These are phyloP conservation scores for Sporothrix pallida DNA, from an alignment of 2,329 filamentous ascomycete genomes.

Conservation along the genomic window DNA sequence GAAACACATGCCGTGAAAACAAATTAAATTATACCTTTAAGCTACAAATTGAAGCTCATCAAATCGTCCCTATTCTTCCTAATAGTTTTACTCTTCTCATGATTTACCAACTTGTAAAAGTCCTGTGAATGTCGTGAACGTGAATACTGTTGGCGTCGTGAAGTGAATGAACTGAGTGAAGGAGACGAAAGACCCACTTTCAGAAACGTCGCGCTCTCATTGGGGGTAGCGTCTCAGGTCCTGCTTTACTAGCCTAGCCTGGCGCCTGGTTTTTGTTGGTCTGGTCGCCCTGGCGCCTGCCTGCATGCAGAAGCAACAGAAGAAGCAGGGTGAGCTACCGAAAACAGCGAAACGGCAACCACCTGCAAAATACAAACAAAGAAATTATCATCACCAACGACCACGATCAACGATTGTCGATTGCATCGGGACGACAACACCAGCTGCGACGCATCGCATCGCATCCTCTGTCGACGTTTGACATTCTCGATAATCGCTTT, in stretches of 20 bases:
- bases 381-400: slow-evolving; percentile 12
- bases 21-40: not conserved
- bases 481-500: too few relatives aligned
- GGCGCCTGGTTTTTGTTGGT: too few relatives aligned
- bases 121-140: too few relatives aligned
- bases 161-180: not conserved
- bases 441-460: not conserved
- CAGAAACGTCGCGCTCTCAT: slow-evolving; percentile 31
- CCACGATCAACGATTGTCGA: not conserved
- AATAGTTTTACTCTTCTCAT: too few relatives aligned
- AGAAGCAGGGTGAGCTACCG: slow-evolving; percentile 29
- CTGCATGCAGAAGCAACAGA: not conserved
- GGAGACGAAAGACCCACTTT: not conserved
- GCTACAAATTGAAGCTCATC: too few relatives aligned
- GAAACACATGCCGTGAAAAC: not conserved
- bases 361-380: slow-evolving; percentile 35
- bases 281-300: slow-evolving; percentile 13
- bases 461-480: not conserved
- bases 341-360: slow-evolving; percentile 33
- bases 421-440: too few relatives aligned
- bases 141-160: not conserved
- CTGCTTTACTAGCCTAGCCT: slow-evolving; percentile 17
- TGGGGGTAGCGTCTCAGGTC: slow-evolving; percentile 24
- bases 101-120: too few relatives aligned
- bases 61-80: too few relatives aligned